Evolutionary conservation across 2,329 filamentous ascomycete genomes (phyloP).

Genomic region (Sarocladiaceae sp.): DNA sequence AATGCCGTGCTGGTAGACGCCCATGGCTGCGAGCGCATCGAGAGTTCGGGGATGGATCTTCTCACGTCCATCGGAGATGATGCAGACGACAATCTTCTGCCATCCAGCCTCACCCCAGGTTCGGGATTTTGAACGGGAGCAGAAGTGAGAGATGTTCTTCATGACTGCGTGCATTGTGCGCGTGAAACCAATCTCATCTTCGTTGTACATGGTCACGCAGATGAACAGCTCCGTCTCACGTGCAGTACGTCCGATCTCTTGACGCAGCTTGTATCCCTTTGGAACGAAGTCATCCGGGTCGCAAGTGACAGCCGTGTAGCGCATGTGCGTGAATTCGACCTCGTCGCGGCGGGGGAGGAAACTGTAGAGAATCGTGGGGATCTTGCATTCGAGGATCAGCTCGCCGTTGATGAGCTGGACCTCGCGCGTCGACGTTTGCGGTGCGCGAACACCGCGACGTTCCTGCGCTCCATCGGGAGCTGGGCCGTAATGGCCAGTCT

Average conservation of each 20-base stretch:
- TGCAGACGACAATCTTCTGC: slow-evolving; percentile 98
- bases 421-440: slow-evolving; percentile 88
- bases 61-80: slow-evolving; percentile 88
- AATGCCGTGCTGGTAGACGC: slow-evolving; percentile 96
- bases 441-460: slow-evolving; percentile 76
- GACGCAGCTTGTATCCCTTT: slow-evolving; percentile 84
- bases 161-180: slow-evolving; percentile 98
- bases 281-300: slow-evolving; percentile 90
- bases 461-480: slow-evolving; percentile 83
- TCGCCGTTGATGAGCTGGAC: slow-evolving; percentile 96
- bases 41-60: slow-evolving; percentile 88
- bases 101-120: slow-evolving; percentile 97
- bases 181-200: slow-evolving; percentile 94
- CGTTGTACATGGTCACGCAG: slow-evolving; percentile 98
- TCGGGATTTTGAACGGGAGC: slow-evolving; percentile 80
- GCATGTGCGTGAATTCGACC: slow-evolving; percentile 96
- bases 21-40: slow-evolving; percentile 91
- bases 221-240: slow-evolving; percentile 95
- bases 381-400: slow-evolving; percentile 96
- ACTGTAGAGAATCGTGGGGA: slow-evolving; percentile 95
- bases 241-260: slow-evolving; percentile 75
- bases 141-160: slow-evolving; percentile 97
- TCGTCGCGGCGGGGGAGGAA: slow-evolving; percentile 91
- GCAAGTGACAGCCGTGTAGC: slow-evolving; percentile 97
- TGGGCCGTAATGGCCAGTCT: slow-evolving; percentile 63